Percentiles rank a stretch among this genome's conserved stretches.
Conservation (phyloP, 306 rosid genomes). For the Dalbergia oliveri region DNA sequence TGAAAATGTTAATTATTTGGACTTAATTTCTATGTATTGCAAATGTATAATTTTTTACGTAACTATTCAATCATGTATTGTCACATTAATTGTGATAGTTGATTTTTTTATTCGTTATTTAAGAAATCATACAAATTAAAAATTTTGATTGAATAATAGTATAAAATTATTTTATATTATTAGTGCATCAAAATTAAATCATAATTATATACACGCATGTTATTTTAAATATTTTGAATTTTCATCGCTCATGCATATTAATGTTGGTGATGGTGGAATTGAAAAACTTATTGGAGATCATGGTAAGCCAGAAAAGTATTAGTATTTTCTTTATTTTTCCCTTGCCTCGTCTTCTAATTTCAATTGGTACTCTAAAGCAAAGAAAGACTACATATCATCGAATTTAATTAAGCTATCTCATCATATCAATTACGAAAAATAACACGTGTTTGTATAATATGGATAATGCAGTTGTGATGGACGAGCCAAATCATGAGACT, state of each 20-base stretch:
- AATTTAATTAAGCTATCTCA: neutral
- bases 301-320: neutral
- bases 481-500: neutral
- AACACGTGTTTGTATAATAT: neutral
- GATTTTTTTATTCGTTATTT: too few species aligned
- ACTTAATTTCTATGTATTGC: too few species aligned
- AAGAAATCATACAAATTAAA: too few species aligned
- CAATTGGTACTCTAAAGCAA: neutral
- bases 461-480: constrained; percentile 34
- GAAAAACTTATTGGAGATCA: neutral
- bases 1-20: too few species aligned
- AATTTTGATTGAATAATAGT: too few species aligned
- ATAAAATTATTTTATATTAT: too few species aligned
- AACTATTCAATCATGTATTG: too few species aligned
- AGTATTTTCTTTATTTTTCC: neutral
- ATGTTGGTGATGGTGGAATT: neutral
- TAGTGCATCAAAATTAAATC: too few species aligned
- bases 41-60: too few species aligned
- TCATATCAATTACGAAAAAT: neutral
- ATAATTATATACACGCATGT: neutral
- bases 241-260: neutral
- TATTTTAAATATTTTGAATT: neutral
- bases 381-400: neutral
- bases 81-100: too few species aligned
- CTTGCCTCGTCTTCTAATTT: neutral